Percentiles rank a stretch among this genome's conserved stretches.
Evolutionary conservation across 1,139 yeast genomes (phyloP).

Genomic region (Yamadazyma diddensiae): DNA sequence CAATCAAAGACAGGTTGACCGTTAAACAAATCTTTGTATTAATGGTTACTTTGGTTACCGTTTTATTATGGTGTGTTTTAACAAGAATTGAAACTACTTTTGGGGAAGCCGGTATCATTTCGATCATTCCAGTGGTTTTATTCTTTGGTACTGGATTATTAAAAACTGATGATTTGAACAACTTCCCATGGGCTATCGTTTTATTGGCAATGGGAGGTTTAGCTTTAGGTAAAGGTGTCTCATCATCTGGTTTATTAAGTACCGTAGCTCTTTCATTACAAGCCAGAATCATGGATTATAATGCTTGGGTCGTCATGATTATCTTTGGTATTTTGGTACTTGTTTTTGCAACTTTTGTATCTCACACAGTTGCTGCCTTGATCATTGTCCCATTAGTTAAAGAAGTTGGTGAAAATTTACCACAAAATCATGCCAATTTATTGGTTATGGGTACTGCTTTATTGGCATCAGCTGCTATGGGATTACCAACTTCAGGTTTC

Average conservation of each 20-base stretch:
- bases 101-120: slow-evolving; percentile 90
- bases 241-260: slow-evolving; percentile 79
- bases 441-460: slow-evolving; percentile 67
- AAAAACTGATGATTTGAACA: slow-evolving; percentile 83
- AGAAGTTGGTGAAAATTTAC: slow-evolving; percentile 60
- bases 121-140: slow-evolving; percentile 76
- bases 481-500: slow-evolving; percentile 72
- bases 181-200: slow-evolving; percentile 91
- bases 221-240: slow-evolving; percentile 88
- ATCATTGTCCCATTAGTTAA: slow-evolving; percentile 68
- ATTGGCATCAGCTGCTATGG: slow-evolving; percentile 75
- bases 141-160: slow-evolving; percentile 87
- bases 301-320: slow-evolving; percentile 65
- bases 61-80: slow-evolving; percentile 82
- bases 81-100: slow-evolving; percentile 59
- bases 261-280: slow-evolving; percentile 75
- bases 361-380: slow-evolving; percentile 76
- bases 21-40: slow-evolving; percentile 70
- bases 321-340: slow-evolving; percentile 65
- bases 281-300: slow-evolving; percentile 52
- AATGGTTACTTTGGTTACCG: slow-evolving; percentile 64
- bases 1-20: slow-evolving; percentile 69
- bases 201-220: slow-evolving; percentile 96
- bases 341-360: slow-evolving; percentile 59
- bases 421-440: slow-evolving; percentile 55